phyloP scores from a whole-genome alignment of 805 yeast species.

The Metschnikowia drakensbergensis region DNA sequence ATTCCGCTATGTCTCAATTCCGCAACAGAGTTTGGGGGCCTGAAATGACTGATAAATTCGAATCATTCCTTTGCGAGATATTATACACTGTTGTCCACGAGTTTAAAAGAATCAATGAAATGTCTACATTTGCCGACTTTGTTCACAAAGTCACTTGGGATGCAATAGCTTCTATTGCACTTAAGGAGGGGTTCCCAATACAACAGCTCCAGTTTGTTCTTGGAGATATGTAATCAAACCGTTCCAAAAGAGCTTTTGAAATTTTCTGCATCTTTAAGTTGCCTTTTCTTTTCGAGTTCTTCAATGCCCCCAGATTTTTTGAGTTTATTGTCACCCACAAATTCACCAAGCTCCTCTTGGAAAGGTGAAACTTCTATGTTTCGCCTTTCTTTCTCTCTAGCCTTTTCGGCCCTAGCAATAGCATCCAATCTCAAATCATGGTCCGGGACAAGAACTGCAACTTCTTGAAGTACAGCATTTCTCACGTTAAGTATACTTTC shows the following conservation, averaged over 20 bases:
- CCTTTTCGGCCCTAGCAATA: conserved; percentile 77
- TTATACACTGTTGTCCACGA: conserved; percentile 12
- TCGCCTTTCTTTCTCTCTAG: conserved; percentile 68
- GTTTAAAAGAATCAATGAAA: conserved; percentile 14
- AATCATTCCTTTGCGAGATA: conserved; percentile 15
- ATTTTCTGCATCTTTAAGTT: conserved; percentile 66
- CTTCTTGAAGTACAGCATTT: conserved; percentile 79
- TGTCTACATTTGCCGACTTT: neutral
- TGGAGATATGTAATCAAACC: conserved; percentile 13
- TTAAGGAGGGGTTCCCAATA: neutral
- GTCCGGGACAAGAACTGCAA: conserved; percentile 73
- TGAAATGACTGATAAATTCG: neutral
- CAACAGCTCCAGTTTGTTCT: neutral
- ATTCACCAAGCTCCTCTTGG: conserved; percentile 79
- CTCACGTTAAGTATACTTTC: conserved; percentile 54
- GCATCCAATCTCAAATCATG: conserved; percentile 87
- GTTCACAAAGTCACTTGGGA: conserved; percentile 11
- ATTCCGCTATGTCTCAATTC: conserved; percentile 4
- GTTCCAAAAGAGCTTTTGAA: conserved; percentile 48
- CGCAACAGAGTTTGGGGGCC: neutral
- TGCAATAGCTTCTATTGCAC: neutral
- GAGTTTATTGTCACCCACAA: conserved; percentile 73
- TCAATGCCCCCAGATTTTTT: conserved; percentile 87
- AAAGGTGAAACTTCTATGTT: conserved; percentile 58
- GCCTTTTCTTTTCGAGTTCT: conserved; percentile 71